These are phyloP conservation scores for Agrocybe chaxingu DNA, from an alignment of 768 basidiomycete genomes.

Conservation along the genomic window DNA sequence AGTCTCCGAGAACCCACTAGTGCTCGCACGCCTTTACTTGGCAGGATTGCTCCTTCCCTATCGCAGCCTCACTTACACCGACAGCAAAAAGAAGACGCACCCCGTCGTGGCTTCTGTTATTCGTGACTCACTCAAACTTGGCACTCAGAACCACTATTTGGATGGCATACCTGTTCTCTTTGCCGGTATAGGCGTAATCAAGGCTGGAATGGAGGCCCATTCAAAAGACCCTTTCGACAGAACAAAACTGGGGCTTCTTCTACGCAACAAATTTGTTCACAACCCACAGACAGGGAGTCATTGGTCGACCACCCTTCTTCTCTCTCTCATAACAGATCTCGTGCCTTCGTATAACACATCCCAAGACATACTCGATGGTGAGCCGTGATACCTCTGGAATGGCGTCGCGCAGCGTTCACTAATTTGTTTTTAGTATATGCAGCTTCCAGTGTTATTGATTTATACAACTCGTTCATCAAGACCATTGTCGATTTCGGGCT, in stretches of 20 bases:
- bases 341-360: constrained; percentile 45
- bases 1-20: constrained; percentile 33
- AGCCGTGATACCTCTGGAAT: constrained; percentile 13
- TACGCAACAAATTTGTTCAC: constrained; percentile 68
- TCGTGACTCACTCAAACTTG: constrained; percentile 82
- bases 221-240: constrained; percentile 5
- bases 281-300: constrained; percentile 56
- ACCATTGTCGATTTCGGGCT: constrained; percentile 64
- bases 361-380: constrained; percentile 42
- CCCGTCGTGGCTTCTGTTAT: constrained; percentile 67
- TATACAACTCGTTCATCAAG: constrained; percentile 64
- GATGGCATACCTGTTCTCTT: constrained; percentile 74
- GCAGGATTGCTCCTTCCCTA: constrained; percentile 78
- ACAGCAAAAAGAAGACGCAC: constrained; percentile 60
- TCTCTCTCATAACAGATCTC: constrained; percentile 73
- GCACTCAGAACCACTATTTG: constrained; percentile 70
- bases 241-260: constrained; percentile 50
- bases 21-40: constrained; percentile 68
- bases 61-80: constrained; percentile 49
- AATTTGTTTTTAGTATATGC: constrained; percentile 31
- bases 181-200: constrained; percentile 41
- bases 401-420: not conserved
- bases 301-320: constrained; percentile 72
- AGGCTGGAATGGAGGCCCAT: constrained; percentile 8
- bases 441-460: constrained; percentile 45